These are phyloP conservation scores for Backusella westeae DNA, from an alignment of 192 early-diverging fungal genomes.

Conservation along the genomic window DNA sequence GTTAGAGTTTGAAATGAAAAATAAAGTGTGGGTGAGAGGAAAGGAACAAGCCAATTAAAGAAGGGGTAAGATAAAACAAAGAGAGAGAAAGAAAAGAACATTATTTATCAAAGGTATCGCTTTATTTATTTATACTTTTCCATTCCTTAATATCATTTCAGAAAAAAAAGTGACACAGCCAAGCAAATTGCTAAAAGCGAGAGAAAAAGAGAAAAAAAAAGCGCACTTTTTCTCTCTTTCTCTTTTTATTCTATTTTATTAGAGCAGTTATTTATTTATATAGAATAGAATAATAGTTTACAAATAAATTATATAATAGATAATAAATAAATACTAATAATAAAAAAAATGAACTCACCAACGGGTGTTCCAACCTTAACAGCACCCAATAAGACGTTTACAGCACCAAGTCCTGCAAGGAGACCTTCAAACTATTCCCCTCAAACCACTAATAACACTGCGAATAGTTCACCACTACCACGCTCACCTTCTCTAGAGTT, in stretches of 20 bases:
- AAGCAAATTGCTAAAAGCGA: background rate
- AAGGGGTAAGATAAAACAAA: background rate
- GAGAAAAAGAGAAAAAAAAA: background rate
- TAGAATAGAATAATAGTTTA: background rate
- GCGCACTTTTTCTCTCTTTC: background rate
- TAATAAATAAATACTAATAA: background rate
- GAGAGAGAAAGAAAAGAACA: background rate
- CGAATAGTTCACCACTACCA: background rate
- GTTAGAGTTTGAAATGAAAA: background rate
- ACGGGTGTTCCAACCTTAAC: slow-evolving; percentile 7
- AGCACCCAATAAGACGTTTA: slow-evolving; percentile 9
- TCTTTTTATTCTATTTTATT: background rate
- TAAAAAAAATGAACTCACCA: background rate
- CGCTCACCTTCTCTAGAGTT: slow-evolving; percentile 14
- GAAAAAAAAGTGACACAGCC: background rate
- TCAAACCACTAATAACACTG: background rate
- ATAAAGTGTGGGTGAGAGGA: background rate
- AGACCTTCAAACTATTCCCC: slow-evolving; percentile 2
- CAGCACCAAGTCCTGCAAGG: slow-evolving; percentile 6
- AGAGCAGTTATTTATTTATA: background rate
- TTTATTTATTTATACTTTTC: background rate
- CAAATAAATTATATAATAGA: background rate
- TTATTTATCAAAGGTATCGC: background rate
- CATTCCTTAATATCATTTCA: background rate
- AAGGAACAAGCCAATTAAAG: background rate